Conservation (phyloP, 495 filamentous ascomycete species). For the Aspergillus incahuasiensis region DNA sequence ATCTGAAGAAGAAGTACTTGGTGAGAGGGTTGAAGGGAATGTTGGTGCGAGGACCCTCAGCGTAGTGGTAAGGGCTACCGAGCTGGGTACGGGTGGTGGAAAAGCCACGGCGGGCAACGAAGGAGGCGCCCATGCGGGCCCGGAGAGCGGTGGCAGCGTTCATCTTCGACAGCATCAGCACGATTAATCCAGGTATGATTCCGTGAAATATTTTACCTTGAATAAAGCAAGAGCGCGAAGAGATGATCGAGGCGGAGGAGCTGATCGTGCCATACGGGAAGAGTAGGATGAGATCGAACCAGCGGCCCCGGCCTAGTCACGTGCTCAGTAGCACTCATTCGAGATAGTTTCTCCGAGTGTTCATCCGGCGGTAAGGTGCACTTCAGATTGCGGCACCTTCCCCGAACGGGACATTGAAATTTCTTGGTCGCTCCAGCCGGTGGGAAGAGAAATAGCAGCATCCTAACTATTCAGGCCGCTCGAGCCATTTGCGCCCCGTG, state of each 20-base stretch:
- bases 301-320: slow-evolving; percentile 22
- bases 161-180: slow-evolving; percentile 58
- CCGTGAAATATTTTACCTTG: slow-evolving; percentile 26
- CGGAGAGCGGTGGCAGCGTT: slow-evolving; percentile 74
- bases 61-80: slow-evolving; percentile 93
- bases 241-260: slow-evolving; percentile 24
- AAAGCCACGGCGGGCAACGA: slow-evolving; percentile 88
- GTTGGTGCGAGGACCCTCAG: slow-evolving; percentile 91
- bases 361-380: slow-evolving; percentile 19
- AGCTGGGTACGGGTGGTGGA: slow-evolving; percentile 82
- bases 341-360: slow-evolving; percentile 19
- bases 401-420: slow-evolving; percentile 28
- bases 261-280: slow-evolving; percentile 15
- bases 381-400: slow-evolving; percentile 22
- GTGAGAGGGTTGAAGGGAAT: slow-evolving; percentile 94
- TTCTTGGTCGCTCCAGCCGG: slow-evolving; percentile 21
- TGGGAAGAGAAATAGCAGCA: slow-evolving; percentile 19
- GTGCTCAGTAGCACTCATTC: slow-evolving; percentile 11
- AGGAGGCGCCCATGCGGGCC: slow-evolving; percentile 54
- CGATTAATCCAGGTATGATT: not conserved
- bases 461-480: slow-evolving; percentile 15
- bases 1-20: slow-evolving; percentile 74
- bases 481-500: slow-evolving; percentile 4
- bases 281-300: slow-evolving; percentile 21
- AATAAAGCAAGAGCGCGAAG: slow-evolving; percentile 23